Percentiles rank a stretch among this genome's conserved stretches.
These are phyloP conservation scores for Themeda triandra DNA, from an alignment of 176 grass and related monocot species.

Conservation along the genomic window DNA sequence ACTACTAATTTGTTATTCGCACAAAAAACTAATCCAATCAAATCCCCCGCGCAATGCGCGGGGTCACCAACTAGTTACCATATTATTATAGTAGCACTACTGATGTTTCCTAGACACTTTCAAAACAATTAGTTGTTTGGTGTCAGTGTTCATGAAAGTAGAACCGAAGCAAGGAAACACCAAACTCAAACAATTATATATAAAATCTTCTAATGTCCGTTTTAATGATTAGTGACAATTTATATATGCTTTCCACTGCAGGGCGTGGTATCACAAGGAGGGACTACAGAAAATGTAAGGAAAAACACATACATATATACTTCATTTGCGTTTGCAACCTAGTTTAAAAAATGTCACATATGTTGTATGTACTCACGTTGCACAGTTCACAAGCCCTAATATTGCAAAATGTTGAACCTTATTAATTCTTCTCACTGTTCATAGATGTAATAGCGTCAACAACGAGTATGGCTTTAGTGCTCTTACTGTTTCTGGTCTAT, in stretches of 20 bases:
- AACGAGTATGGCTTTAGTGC: neutral
- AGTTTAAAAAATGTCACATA: neutral
- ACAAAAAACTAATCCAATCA: too few relatives aligned
- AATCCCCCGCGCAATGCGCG: too few relatives aligned
- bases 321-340: neutral
- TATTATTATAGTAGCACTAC: too few relatives aligned
- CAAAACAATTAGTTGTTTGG: too few relatives aligned
- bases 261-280: neutral
- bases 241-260: neutral
- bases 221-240: neutral
- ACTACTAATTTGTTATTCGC: too few relatives aligned
- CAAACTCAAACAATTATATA: neutral
- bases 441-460: neutral
- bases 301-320: neutral
- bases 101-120: too few relatives aligned
- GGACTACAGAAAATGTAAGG: neutral
- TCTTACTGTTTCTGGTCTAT: neutral
- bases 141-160: neutral
- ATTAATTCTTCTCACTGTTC: neutral
- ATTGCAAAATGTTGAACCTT: neutral
- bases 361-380: neutral
- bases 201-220: neutral
- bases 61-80: too few relatives aligned
- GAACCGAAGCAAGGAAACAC: neutral
- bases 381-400: neutral